Conservation (phyloP, 2,329 filamentous ascomycete genomes). For the Claviceps africana region DNA sequence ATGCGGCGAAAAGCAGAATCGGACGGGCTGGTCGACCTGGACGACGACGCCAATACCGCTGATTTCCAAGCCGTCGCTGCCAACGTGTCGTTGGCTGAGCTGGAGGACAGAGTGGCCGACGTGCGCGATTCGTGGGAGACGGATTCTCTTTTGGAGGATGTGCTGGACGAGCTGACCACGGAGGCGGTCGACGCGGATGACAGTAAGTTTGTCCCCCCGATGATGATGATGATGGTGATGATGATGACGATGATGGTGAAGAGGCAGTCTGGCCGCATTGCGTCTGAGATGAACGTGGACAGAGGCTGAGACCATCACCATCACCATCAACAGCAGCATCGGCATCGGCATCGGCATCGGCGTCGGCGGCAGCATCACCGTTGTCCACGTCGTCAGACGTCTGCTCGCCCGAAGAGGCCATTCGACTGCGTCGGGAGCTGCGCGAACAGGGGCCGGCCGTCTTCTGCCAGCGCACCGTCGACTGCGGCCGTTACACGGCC, state of each 20-base stretch:
- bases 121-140: conserved; percentile 46
- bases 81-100: conserved; percentile 26
- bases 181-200: conserved; percentile 31
- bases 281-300: too few relatives aligned
- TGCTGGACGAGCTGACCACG: conserved; percentile 43
- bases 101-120: conserved; percentile 38
- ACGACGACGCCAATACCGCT: conserved; percentile 20
- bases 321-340: neutral
- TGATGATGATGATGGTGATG: too few relatives aligned
- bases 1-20: conserved; percentile 20
- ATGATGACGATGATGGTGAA: too few relatives aligned
- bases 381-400: conserved; percentile 23
- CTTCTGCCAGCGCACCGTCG: conserved; percentile 62
- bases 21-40: conserved; percentile 22
- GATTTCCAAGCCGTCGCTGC: conserved; percentile 23
- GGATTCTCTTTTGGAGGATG: conserved; percentile 50
- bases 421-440: conserved; percentile 53
- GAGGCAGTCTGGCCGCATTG: too few relatives aligned
- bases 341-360: neutral
- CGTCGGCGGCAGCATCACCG: neutral
- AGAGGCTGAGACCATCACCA: neutral
- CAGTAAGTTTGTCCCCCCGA: neutral
- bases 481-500: conserved; percentile 54
- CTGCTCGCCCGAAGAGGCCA: conserved; percentile 56
- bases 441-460: conserved; percentile 62